phyloP scores from a whole-genome alignment of 345 rosid species.

The Lumnitzera littorea region DNA sequence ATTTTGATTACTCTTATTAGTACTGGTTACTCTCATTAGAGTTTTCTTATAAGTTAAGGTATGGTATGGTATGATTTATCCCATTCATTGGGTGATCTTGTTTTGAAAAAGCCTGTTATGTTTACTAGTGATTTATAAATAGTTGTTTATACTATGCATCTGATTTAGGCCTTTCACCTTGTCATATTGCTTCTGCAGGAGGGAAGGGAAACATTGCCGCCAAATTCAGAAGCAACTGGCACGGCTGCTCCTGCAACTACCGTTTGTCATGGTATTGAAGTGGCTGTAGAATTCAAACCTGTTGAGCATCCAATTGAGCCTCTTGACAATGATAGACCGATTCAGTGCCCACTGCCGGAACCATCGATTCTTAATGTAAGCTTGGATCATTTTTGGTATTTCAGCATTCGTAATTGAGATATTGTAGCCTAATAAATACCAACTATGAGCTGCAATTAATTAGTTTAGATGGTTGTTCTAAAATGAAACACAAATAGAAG shows the following conservation, averaged over 20 bases:
- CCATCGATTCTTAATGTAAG: slow-evolving; percentile 90
- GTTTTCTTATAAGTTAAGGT: too few relatives aligned
- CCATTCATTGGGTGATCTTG: too few relatives aligned
- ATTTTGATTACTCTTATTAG: too few relatives aligned
- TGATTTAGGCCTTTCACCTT: background rate
- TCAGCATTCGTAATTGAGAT: background rate
- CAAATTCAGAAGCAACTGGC: slow-evolving; percentile 33
- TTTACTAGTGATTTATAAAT: too few relatives aligned
- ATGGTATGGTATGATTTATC: too few relatives aligned
- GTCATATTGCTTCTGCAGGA: slow-evolving; percentile 31
- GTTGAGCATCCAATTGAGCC: slow-evolving; percentile 93
- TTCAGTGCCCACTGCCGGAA: slow-evolving; percentile 85
- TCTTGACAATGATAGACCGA: slow-evolving; percentile 62
- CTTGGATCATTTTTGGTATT: slow-evolving; percentile 1
- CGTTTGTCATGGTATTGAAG: slow-evolving; percentile 78
- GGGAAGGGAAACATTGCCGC: slow-evolving; percentile 57
- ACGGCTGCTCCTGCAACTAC: slow-evolving; percentile 31
- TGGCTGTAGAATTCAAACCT: slow-evolving; percentile 83
- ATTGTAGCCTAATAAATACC: too few relatives aligned
- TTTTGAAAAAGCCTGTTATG: too few relatives aligned
- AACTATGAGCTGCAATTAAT: background rate
- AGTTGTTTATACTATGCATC: too few relatives aligned
- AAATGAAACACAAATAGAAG: too few relatives aligned
- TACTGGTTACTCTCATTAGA: too few relatives aligned
- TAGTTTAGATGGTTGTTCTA: background rate